Evolutionary conservation across 1,284 basidiomycete species (phyloP), one percentile per base, ranked within the genome.

Genomic region (Sporisorium graminicola): DNA sequence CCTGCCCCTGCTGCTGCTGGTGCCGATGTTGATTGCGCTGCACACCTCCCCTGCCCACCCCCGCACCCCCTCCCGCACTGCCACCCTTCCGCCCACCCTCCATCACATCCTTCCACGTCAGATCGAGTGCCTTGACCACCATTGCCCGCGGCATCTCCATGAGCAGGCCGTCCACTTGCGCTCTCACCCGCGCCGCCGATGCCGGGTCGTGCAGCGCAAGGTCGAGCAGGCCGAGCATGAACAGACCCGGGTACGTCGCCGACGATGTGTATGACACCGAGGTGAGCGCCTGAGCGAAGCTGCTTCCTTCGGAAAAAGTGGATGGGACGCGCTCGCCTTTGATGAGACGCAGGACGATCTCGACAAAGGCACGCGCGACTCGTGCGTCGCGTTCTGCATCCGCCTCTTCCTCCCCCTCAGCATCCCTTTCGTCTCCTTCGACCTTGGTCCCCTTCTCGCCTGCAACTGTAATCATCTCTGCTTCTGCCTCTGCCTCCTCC

Each of bases 291-390:
- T n/a, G 12, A 1, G 22, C 26, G 1, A 69, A 50, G 24, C 9
- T 22, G n/a, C n/a, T n/a, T n/a, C n/a, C n/a, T n/a, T 31, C 31
- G 20, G 31, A n/a, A 16, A 26, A 1, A 7, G 31, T 18, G 2
- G 46, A n/a, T n/a, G n/a, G 1, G 5, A 62, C 63, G 3, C 72
- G 58, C 42, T 74, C 66, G 26, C 72, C 72, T 33, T 62, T 62
- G 40, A 66, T 33, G 29, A 70, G 31, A 2, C 72, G 50, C 42
- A 44, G 18, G 1, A 62, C 47, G 16, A 74, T 53, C 31, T 74
- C 72, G 43, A 69, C 53, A 24, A 59, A 63, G 10, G 20, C 29
- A 1, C 58, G 24, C 13, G 62, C 55, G 4, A 69, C 27, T 12
- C 62, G 42, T 14, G 37, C 22, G 27, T 66, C 51, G 5, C 66